phyloP scores from a whole-genome alignment of 768 basidiomycete species.

The Chiua virens region DNA sequence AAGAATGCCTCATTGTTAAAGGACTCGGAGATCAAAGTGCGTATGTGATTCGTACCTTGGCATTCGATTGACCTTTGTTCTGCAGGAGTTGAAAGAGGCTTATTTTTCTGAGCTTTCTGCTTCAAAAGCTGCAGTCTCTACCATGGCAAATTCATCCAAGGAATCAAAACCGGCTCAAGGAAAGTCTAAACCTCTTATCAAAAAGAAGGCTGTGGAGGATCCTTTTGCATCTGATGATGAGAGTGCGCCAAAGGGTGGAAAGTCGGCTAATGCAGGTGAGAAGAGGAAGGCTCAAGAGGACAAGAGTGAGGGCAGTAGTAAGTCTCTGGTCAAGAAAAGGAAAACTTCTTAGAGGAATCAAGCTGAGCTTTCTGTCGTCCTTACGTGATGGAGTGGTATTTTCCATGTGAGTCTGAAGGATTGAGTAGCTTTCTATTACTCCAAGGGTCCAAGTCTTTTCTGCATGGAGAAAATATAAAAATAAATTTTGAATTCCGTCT shows the following conservation, averaged over 20 bases:
- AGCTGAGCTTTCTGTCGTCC: no score
- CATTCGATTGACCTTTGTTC: not conserved
- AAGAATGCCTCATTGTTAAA: slow-evolving; percentile 59
- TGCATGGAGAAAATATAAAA: no score
- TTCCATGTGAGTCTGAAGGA: no score
- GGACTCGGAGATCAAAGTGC: slow-evolving; percentile 63
- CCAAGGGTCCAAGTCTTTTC: no score
- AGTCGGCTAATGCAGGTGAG: slow-evolving; percentile 1
- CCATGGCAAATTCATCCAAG: slow-evolving; percentile 22
- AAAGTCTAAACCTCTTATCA: slow-evolving; percentile 45
- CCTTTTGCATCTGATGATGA: slow-evolving; percentile 60
- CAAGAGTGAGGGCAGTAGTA: slow-evolving; percentile 31
- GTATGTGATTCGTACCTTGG: not conserved
- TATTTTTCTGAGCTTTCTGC: slow-evolving; percentile 50
- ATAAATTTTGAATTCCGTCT: no score
- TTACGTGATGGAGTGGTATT: not conserved
- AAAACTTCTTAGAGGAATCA: slow-evolving; percentile 20
- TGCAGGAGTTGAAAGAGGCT: slow-evolving; percentile 61
- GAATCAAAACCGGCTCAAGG: slow-evolving; percentile 14
- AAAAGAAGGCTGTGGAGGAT: slow-evolving; percentile 43
- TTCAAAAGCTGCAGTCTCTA: slow-evolving; percentile 24
- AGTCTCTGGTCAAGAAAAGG: slow-evolving; percentile 36
- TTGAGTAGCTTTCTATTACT: no score
- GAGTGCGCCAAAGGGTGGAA: slow-evolving; percentile 15
- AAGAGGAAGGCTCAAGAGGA: slow-evolving; percentile 22